These are phyloP conservation scores for Sphaerulina musiva DNA, from an alignment of 2,329 filamentous ascomycete species.

Conservation along the genomic window DNA sequence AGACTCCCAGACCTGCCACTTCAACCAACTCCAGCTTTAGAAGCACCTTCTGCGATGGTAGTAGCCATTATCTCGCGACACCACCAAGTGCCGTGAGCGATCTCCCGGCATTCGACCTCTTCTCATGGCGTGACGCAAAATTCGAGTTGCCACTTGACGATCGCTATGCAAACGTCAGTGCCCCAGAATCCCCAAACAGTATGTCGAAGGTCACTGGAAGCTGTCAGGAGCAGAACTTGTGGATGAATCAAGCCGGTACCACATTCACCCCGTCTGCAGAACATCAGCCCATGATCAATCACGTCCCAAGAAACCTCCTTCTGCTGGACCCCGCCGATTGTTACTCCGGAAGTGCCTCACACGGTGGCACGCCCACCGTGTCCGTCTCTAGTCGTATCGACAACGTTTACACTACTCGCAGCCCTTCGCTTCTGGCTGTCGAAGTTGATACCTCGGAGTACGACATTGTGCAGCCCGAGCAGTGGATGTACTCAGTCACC, in stretches of 20 bases:
- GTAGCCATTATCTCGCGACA: neutral
- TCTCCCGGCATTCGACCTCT: neutral
- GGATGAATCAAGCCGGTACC: neutral
- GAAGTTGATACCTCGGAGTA: conserved; percentile 21
- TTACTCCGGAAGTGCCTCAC: neutral
- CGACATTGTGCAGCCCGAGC: conserved; percentile 14
- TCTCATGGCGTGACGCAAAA: neutral
- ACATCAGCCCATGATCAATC: neutral
- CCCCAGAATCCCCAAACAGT: neutral
- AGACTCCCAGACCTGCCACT: neutral
- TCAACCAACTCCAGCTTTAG: neutral
- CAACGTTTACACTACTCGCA: neutral
- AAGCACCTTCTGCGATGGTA: neutral
- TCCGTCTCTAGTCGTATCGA: neutral
- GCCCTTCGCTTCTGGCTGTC: conserved; percentile 1
- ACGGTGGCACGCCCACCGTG: neutral
- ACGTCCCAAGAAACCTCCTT: neutral
- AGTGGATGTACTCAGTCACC: conserved; percentile 17
- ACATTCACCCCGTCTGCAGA: neutral
- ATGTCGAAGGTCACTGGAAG: neutral
- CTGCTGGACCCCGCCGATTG: neutral
- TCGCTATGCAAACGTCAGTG: neutral
- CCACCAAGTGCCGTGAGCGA: neutral
- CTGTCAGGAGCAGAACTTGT: neutral
- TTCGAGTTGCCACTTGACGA: neutral